A percentile compares a stretch with the other conserved stretches of the same genome.
Evolutionary conservation across 2,329 filamentous ascomycete species (phyloP).

Genomic region (Orbilia ellipsospora): DNA sequence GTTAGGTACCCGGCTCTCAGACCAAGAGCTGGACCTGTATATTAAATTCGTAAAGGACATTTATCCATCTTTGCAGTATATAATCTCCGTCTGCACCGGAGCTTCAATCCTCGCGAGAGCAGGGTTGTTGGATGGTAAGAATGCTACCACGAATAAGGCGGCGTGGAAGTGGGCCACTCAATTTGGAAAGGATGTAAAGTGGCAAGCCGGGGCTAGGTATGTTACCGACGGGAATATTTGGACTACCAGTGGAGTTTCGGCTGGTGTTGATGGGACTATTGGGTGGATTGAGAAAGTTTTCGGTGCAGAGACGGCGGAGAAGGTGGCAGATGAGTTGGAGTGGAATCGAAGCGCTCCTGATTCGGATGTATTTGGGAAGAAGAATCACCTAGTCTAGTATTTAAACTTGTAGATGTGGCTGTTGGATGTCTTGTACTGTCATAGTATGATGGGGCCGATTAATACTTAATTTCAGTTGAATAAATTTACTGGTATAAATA

Average conservation of each 20-base stretch:
- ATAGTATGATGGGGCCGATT: background rate
- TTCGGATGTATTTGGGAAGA: slow-evolving; percentile 1
- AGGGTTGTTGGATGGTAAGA: slow-evolving; percentile 70
- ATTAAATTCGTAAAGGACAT: slow-evolving; percentile 63
- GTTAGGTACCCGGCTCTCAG: slow-evolving; percentile 65
- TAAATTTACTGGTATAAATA: background rate
- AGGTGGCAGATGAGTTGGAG: slow-evolving; percentile 68
- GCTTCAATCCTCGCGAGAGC: slow-evolving; percentile 69
- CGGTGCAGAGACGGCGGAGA: slow-evolving; percentile 67
- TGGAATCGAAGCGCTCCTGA: slow-evolving; percentile 65
- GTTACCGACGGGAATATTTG: slow-evolving; percentile 74
- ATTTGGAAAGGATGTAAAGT: slow-evolving; percentile 68
- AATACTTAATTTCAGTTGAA: background rate
- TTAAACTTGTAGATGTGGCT: background rate
- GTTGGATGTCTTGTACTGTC: background rate
- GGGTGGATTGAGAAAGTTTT: slow-evolving; percentile 69
- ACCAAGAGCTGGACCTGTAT: slow-evolving; percentile 46
- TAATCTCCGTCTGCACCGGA: slow-evolving; percentile 76
- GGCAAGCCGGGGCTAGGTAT: slow-evolving; percentile 73
- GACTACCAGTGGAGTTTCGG: slow-evolving; percentile 72
- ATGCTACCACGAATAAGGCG: slow-evolving; percentile 75
- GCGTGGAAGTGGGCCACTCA: slow-evolving; percentile 62
- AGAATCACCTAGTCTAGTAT: background rate
- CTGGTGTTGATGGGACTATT: slow-evolving; percentile 72
- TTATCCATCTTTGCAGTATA: slow-evolving; percentile 67